Conservation (phyloP, 768 basidiomycete genomes). For the Termitomyces sp. region DNA sequence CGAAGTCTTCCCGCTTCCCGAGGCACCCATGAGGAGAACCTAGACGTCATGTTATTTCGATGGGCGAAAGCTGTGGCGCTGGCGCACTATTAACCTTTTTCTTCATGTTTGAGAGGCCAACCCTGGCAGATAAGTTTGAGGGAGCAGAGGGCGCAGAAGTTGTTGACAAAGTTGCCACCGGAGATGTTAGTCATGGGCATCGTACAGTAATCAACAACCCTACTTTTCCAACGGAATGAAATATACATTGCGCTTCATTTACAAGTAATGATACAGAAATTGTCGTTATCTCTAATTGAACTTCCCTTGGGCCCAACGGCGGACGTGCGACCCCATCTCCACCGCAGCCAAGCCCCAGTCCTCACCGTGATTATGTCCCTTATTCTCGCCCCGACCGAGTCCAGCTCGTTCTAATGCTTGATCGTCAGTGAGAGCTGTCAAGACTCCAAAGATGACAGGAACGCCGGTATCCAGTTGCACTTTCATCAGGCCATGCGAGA, state of each 20-base stretch:
- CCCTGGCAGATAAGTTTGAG: constrained; percentile 11
- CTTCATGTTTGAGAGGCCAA: constrained; percentile 42
- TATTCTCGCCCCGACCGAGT: constrained; percentile 61
- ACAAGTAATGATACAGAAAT: constrained; percentile 9
- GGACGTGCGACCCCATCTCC: constrained; percentile 77
- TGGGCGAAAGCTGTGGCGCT: constrained; percentile 13
- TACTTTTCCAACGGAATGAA: background rate
- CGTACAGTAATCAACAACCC: constrained; percentile 1
- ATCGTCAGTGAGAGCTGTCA: constrained; percentile 90
- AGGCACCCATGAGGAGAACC: constrained; percentile 98
- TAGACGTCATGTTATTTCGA: constrained; percentile 33
- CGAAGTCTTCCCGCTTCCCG: constrained; percentile 92
- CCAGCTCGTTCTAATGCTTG: constrained; percentile 97
- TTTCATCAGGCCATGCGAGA: constrained; percentile 92
- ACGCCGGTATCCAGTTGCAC: constrained; percentile 91
- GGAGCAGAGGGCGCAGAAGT: constrained; percentile 9
- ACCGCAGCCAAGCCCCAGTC: constrained; percentile 98
- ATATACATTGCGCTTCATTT: background rate
- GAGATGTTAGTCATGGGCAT: constrained; percentile 9
- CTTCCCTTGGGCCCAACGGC: constrained; percentile 68
- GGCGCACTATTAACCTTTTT: constrained; percentile 48
- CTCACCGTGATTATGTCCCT: constrained; percentile 96
- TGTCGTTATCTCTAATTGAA: constrained; percentile 37
- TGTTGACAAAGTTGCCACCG: constrained; percentile 16
- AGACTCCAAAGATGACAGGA: constrained; percentile 94